Evolutionary conservation across 179 eudicot species (phyloP), one percentile per base, ranked within the genome.

Genomic region (Corrigiola litoralis): DNA sequence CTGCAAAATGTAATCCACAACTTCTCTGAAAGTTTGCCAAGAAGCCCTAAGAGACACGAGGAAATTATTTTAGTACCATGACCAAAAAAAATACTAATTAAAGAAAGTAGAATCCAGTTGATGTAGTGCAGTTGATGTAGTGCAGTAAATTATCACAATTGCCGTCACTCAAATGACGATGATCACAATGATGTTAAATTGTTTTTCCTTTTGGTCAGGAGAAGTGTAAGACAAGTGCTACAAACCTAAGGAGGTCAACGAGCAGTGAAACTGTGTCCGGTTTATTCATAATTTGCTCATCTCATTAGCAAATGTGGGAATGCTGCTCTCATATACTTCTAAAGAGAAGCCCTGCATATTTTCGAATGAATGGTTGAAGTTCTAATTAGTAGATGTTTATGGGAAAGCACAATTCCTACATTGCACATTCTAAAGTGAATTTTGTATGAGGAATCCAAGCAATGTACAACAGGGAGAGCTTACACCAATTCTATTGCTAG

Each of bases 281-380:
- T 47, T 23, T 44, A 72, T 61, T 81, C 79, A 79, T 66, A 65
- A 56, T 81, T 77, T 85, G 72, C 72, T 77, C 77, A 81, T 54
- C 66, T 72, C 77, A 33, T 62, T 85, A 64, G 71, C 48, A 68
- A 83, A 87, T 61, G 71, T 75, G 71, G 53, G 71, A 67, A 75
- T 27, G 80, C 92, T 92, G 70, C 65, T 53, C 40, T 74, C 63
- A 80, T 65, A 89, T 66, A 69, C 80, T 82, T 85, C 90, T 66
- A 87, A 58, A 61, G 87, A 81, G 81, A 89, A 92, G 56, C 71
- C 98, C 96, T 89, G 98, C 95, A 87, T 57, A 65, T 69, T 63
- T 71, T 61, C 72, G 71, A 41, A 68, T 46, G 61, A 69, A 66
- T 67, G 47, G 63, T 72, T 65, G 40, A 68, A 65, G 58, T 63